These are phyloP conservation scores for Trematosphaeria pertusa DNA, from an alignment of 2,329 filamentous ascomycete species.

Conservation along the genomic window DNA sequence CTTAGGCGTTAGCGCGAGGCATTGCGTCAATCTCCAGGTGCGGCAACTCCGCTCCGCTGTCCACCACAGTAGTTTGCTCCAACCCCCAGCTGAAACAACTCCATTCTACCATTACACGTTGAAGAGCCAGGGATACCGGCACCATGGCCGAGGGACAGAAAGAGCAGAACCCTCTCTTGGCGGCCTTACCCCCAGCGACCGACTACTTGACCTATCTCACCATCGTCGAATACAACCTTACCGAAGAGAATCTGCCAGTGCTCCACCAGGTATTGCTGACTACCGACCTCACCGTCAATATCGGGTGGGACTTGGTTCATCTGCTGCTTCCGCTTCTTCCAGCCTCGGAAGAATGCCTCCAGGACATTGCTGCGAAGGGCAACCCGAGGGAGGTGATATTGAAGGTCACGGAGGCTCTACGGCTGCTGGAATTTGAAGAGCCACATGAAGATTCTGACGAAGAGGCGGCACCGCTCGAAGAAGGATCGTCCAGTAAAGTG, in stretches of 20 bases:
- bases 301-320: slow-evolving; percentile 84
- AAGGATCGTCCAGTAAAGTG: slow-evolving; percentile 23
- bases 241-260: slow-evolving; percentile 69
- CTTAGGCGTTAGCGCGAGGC: slow-evolving; percentile 14
- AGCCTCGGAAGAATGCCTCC: slow-evolving; percentile 71
- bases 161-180: slow-evolving; percentile 58
- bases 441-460: slow-evolving; percentile 63
- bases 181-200: slow-evolving; percentile 66
- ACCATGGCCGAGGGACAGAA: slow-evolving; percentile 43
- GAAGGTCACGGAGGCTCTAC: slow-evolving; percentile 77
- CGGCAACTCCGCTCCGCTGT: too few relatives aligned
- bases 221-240: slow-evolving; percentile 76
- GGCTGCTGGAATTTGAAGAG: slow-evolving; percentile 61
- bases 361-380: slow-evolving; percentile 76
- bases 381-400: slow-evolving; percentile 84
- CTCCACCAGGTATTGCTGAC: slow-evolving; percentile 74
- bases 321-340: slow-evolving; percentile 72
- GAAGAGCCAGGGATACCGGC: slow-evolving; percentile 4
- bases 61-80: slow-evolving; percentile 1
- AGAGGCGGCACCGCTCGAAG: slow-evolving; percentile 44
- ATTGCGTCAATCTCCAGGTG: slow-evolving; percentile 23
- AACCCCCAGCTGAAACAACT: not conserved
- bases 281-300: slow-evolving; percentile 72
- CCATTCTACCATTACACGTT: too few relatives aligned
- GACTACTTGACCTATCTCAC: slow-evolving; percentile 81